Evolutionary conservation across 2,329 filamentous ascomycete species (phyloP), one percentile per base, ranked within the genome.

Genomic region (Hypomyces rosellus): DNA sequence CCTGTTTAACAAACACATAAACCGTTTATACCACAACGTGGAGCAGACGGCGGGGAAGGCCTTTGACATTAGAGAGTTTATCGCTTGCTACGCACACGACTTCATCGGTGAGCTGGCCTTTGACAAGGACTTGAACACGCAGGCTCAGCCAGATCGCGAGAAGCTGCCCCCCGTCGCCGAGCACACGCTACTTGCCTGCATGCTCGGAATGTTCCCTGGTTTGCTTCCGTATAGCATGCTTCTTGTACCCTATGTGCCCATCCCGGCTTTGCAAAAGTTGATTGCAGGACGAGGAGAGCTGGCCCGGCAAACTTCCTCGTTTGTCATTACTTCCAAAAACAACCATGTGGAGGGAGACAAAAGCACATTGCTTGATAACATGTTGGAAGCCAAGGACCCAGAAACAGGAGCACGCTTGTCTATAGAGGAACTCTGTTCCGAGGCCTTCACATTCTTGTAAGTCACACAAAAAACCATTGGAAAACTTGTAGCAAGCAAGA

Each of bases 401-500:
- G 14, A 16, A 34, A 45, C 43, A 20, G 43, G 43, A 45, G 43
- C 43, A 36, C 30, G 30, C 11, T 20, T 45, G 16, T 34, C 43
- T n/a, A 33, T 18, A 20, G 30, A 33, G 36, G 43, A 45, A 15
- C 30, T 45, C 13, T 34, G 43, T 30, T 45, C 43, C 22, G 43
- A 45, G 43, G 43, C 43, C 25, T 45, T 45, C 36, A 34, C 25
- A 13, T 45, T 45, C 30, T 20, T 45, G 43, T 45, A 45, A 6
- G 25, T 30, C 9, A 30, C 6, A 8, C 6, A 7, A 30, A 8
- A 8, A 30, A 7, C n/a, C n/a, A n/a, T n/a, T n/a, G n/a, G 9
- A 30, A 30, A 2, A 8, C 25, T 7, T 11, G 25, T 2, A 8
- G 8, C 9, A 30, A 30, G 9, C 6, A 7, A 30, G 8, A 30